Evolutionary conservation across 2,329 filamentous ascomycete species (phyloP), one percentile per base, ranked within the genome.

Genomic region (Hypoxylon rubiginosum): DNA sequence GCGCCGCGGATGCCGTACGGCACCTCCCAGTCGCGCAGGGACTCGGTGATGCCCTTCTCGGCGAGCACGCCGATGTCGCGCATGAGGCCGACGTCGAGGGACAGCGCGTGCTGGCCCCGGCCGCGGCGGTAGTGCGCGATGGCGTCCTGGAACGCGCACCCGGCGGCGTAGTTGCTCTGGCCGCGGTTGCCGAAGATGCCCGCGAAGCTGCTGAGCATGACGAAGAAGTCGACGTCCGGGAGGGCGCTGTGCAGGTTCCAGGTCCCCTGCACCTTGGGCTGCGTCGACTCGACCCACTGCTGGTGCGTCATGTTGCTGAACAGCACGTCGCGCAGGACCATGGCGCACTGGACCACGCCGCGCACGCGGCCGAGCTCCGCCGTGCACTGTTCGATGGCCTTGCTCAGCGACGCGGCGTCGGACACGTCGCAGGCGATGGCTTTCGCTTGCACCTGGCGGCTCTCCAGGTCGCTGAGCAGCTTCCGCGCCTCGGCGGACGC

Each of bases 231-330:
- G 2, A 78, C 41, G 9, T 65, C 45, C 15, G 70, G 68, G 6
- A 78, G 64, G 4, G 71, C 66, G 0, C 74, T 51, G 62, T 82
- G 79, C 0, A 82, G 72, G 61, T 82, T 82, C 72, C 74, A 79
- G 3, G 76, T 74, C 4, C 76, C 71, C 15, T 71, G 56, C 51
- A 79, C 71, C 58, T 83, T 82, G 70, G 85, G 84, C 26, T 77
- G 75, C 0, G 85, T 79, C 0, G 81, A 69, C 1, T 60, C 58
- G 6, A 66, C 56, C 76, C 76, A 81, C 8, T 76, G 61, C 2
- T 62, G 53, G 43, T 66, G 57, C 2, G 67, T 73, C 77, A 80
- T 79, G 32, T 68, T 66, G 21, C 69, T 58, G 39, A 74, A 66
- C 15, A 58, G 48, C 10, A 36, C 49, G 34, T 69, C 69, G 34